phyloP scores from a whole-genome alignment of 805 yeast species.

The Kodamaea laetipori region DNA sequence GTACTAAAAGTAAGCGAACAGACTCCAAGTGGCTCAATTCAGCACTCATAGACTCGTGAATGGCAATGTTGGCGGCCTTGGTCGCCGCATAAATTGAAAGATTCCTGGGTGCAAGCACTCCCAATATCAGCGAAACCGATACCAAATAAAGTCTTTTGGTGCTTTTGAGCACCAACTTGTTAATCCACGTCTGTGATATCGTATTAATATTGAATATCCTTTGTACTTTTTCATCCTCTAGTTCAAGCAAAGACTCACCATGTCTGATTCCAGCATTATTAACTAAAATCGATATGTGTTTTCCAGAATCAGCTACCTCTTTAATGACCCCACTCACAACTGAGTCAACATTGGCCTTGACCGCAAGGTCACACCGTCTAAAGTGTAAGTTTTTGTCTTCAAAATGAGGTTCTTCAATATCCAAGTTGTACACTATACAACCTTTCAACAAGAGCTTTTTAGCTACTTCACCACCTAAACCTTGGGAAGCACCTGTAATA shows the following conservation, averaged over 20 bases:
- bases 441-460: constrained; percentile 21
- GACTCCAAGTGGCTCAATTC: constrained; percentile 32
- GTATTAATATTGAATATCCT: constrained; percentile 33
- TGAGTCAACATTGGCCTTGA: constrained; percentile 18
- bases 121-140: constrained; percentile 49
- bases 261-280: constrained; percentile 55
- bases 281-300: constrained; percentile 35
- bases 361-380: constrained; percentile 27
- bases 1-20: constrained; percentile 39
- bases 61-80: constrained; percentile 47
- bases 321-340: constrained; percentile 18
- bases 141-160: constrained; percentile 36
- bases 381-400: constrained; percentile 21
- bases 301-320: neutral
- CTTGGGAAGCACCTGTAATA: constrained; percentile 54
- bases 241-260: constrained; percentile 27
- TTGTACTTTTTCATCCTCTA: constrained; percentile 24
- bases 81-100: constrained; percentile 52
- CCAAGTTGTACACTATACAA: constrained; percentile 34
- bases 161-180: constrained; percentile 21
- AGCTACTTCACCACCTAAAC: constrained; percentile 50
- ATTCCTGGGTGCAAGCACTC: constrained; percentile 49
- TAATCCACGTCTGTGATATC: constrained; percentile 32
- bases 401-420: constrained; percentile 23
- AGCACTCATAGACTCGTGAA: constrained; percentile 47